Conservation (phyloP, 352 stramenopile species). For the Phytophthora uliginosa region DNA sequence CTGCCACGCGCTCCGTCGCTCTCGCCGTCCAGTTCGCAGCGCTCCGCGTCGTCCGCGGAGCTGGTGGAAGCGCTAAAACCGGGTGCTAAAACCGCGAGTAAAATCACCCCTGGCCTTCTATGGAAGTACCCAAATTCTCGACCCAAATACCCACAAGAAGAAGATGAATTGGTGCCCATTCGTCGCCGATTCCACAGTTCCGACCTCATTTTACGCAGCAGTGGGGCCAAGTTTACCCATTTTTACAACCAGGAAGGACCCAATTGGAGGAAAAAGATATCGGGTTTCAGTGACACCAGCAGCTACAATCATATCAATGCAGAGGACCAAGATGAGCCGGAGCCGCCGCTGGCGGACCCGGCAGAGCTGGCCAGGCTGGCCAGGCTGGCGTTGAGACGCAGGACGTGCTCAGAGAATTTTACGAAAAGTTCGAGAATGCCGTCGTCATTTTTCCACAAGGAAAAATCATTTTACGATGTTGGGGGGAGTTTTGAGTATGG, state of each 20-base stretch:
- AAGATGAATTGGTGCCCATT: slow-evolving; percentile 33
- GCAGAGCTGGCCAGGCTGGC: slow-evolving; percentile 27
- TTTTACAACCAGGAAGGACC: slow-evolving; percentile 22
- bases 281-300: slow-evolving; percentile 26
- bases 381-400: slow-evolving; percentile 22
- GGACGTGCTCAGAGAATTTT: slow-evolving; percentile 55
- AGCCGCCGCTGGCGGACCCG: slow-evolving; percentile 31
- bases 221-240: slow-evolving; percentile 23
- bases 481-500: slow-evolving; percentile 17
- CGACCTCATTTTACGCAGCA: slow-evolving; percentile 54
- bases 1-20: slow-evolving; percentile 29
- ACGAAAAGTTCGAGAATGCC: slow-evolving; percentile 38
- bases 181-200: slow-evolving; percentile 72
- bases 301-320: slow-evolving; percentile 21
- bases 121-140: slow-evolving; percentile 19
- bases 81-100: background rate
- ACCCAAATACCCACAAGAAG: background rate
- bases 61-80: slow-evolving; percentile 9
- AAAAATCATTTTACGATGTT: slow-evolving; percentile 15
- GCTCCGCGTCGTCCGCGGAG: slow-evolving; percentile 13
- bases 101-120: background rate
- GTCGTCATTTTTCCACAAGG: slow-evolving; percentile 33
- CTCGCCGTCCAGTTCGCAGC: slow-evolving; percentile 33
- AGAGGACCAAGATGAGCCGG: slow-evolving; percentile 31
- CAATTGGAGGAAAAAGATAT: slow-evolving; percentile 15